A percentile compares a stretch with the other conserved stretches of the same genome.
phyloP scores from a whole-genome alignment of 345 rosid species.

The Erysimum cheiranthoides region DNA sequence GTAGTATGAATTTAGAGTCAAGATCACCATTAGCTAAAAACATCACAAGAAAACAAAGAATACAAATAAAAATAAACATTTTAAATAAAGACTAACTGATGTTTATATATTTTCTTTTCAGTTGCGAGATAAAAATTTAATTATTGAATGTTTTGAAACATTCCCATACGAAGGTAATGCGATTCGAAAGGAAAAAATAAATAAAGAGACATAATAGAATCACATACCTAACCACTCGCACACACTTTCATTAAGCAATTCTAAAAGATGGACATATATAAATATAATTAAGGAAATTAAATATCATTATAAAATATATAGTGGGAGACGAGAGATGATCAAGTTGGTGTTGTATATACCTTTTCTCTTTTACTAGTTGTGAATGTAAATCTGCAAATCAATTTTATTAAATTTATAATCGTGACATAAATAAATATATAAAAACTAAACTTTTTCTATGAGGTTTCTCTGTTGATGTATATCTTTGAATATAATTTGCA shows the following conservation, averaged over 20 bases:
- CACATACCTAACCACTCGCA: constrained; percentile 47
- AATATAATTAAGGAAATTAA: constrained; percentile 1
- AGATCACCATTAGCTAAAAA: constrained; percentile 9
- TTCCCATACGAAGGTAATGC: constrained; percentile 19
- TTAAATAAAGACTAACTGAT: not conserved
- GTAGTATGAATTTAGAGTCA: constrained; percentile 4
- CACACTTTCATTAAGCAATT: constrained; percentile 34
- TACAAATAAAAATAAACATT: not conserved
- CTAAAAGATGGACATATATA: not conserved
- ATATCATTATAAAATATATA: not conserved
- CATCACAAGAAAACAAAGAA: not conserved
- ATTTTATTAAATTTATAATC: not conserved
- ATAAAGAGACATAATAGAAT: constrained; percentile 24
- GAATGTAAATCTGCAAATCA: not conserved
- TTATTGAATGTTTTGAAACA: not conserved
- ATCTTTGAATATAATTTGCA: not conserved
- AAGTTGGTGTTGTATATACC: not conserved
- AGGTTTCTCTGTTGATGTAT: not conserved
- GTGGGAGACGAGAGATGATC: not conserved
- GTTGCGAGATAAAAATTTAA: not conserved
- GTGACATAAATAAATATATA: not conserved
- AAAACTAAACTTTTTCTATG: not conserved
- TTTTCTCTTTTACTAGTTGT: not conserved
- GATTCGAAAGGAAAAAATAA: constrained; percentile 26
- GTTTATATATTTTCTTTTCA: not conserved